Evolutionary conservation across 805 yeast species (phyloP).

Genomic region (Nakazawaea ernobii): DNA sequence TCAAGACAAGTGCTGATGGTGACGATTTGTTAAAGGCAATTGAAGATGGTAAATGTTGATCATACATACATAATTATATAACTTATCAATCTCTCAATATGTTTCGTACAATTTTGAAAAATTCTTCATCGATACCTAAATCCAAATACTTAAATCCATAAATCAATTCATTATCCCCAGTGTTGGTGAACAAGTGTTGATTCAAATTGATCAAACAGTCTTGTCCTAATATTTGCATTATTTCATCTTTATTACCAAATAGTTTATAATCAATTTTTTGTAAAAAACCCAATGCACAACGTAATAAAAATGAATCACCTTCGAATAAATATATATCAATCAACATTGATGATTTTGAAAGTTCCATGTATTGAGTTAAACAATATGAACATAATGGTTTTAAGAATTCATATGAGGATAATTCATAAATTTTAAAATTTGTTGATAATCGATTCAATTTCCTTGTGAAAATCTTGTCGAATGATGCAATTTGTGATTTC

Average conservation of each 20-base stretch:
- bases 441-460: slow-evolving; percentile 39
- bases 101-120: slow-evolving; percentile 35
- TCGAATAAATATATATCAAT: slow-evolving; percentile 59
- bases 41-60: background rate
- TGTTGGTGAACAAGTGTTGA: background rate
- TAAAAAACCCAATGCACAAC: slow-evolving; percentile 49
- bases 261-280: slow-evolving; percentile 43
- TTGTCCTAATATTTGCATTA: slow-evolving; percentile 34
- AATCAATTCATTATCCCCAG: slow-evolving; percentile 1
- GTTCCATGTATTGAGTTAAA: slow-evolving; percentile 38
- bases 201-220: slow-evolving; percentile 24
- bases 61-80: too few relatives aligned
- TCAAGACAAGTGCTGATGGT: slow-evolving; percentile 73
- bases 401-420: slow-evolving; percentile 38
- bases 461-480: slow-evolving; percentile 38
- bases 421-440: slow-evolving; percentile 40
- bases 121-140: slow-evolving; percentile 46
- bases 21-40: slow-evolving; percentile 35
- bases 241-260: slow-evolving; percentile 44
- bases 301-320: slow-evolving; percentile 49
- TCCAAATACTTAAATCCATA: slow-evolving; percentile 31
- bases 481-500: slow-evolving; percentile 37
- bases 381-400: slow-evolving; percentile 36
- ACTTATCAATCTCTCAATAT: slow-evolving; percentile 24
- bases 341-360: slow-evolving; percentile 42